phyloP scores from a whole-genome alignment of 2,329 filamentous ascomycete genomes.

The Arthrinium puccinioides region DNA sequence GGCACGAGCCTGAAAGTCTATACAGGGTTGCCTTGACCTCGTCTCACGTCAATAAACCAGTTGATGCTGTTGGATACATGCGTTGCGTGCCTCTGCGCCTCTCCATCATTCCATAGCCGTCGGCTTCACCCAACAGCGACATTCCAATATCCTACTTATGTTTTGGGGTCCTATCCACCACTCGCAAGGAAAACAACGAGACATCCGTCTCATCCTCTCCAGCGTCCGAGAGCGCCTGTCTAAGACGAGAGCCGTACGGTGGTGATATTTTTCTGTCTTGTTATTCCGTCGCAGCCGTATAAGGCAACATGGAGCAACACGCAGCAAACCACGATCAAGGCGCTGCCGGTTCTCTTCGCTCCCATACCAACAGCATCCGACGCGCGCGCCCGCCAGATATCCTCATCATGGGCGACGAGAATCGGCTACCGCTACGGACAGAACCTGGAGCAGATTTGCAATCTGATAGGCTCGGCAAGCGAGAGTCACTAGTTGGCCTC shows the following conservation, averaged over 20 bases:
- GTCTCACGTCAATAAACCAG: constrained; percentile 10
- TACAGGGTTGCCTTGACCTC: constrained; percentile 18
- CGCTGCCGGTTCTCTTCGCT: constrained; percentile 22
- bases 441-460: not conserved
- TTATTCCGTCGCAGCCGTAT: too few relatives aligned
- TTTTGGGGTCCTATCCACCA: not conserved
- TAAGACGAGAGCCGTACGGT: too few relatives aligned
- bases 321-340: constrained; percentile 19
- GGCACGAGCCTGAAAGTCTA: constrained; percentile 1
- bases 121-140: not conserved
- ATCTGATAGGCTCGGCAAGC: constrained; percentile 31
- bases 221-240: too few relatives aligned
- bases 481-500: constrained; percentile 46
- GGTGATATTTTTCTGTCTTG: too few relatives aligned
- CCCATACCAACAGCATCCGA: constrained; percentile 23
- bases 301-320: constrained; percentile 2
- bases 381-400: constrained; percentile 32
- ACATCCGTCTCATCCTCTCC: too few relatives aligned
- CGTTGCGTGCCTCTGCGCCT: too few relatives aligned
- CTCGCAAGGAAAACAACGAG: too few relatives aligned
- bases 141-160: not conserved
- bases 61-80: constrained; percentile 8
- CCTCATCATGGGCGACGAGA: constrained; percentile 23
- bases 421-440: constrained; percentile 32
- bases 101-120: not conserved